Evolutionary conservation across 169 alveolate species (phyloP).

Genomic region (Plasmodium fragile): DNA sequence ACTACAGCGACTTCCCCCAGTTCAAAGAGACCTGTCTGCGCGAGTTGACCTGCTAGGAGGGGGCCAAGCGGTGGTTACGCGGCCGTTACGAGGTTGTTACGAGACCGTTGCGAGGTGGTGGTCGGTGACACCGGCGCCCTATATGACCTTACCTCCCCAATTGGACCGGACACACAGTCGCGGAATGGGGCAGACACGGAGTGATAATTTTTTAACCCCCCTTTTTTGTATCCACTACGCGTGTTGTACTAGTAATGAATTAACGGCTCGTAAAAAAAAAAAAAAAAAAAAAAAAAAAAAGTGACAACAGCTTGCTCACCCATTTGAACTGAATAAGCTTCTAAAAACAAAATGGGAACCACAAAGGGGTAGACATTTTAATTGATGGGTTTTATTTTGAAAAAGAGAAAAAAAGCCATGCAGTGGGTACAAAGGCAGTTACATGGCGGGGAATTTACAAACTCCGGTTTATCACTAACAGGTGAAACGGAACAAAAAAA

Average conservation of each 20-base stretch:
- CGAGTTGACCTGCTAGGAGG: not conserved
- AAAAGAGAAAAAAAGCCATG: not conserved
- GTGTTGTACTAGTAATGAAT: not conserved
- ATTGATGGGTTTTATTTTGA: not conserved
- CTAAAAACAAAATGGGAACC: not conserved
- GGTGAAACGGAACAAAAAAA: not conserved
- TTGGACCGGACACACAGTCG: not conserved
- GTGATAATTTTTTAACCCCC: not conserved
- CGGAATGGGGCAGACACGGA: not conserved
- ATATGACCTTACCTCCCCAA: not conserved
- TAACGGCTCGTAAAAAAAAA: not conserved
- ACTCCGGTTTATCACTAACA: not conserved
- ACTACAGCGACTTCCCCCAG: slow-evolving; percentile 16
- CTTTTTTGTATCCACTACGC: not conserved
- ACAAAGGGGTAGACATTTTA: not conserved
- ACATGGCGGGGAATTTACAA: not conserved
- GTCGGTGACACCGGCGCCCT: not conserved
- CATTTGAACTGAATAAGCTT: not conserved
- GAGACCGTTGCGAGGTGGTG: not conserved
- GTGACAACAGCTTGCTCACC: not conserved
- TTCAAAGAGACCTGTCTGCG: not conserved
- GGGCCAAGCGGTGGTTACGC: not conserved
- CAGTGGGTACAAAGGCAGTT: not conserved
- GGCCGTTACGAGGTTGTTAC: too few relatives aligned
- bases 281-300: too few relatives aligned